These are phyloP conservation scores for Aspergillus costaricaensis DNA, from an alignment of 2,329 filamentous ascomycete species.

Conservation along the genomic window DNA sequence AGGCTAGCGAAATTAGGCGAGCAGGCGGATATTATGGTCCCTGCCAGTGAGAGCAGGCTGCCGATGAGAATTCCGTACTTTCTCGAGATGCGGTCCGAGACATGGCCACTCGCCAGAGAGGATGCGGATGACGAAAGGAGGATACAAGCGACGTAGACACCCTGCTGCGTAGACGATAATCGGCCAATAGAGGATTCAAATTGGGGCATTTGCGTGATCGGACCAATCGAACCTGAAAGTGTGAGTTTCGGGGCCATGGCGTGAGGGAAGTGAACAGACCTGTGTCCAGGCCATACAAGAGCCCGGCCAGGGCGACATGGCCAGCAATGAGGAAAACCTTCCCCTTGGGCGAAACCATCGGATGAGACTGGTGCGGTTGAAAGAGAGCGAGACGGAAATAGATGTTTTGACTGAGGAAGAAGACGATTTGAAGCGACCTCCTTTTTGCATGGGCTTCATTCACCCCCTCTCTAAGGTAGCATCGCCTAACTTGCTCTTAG, in stretches of 20 bases:
- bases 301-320: slow-evolving; percentile 16
- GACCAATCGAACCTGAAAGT: slow-evolving; percentile 15
- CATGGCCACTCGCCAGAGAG: slow-evolving; percentile 14
- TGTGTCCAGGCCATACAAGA: slow-evolving; percentile 19
- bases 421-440: neutral
- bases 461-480: neutral
- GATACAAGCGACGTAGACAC: slow-evolving; percentile 17
- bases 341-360: slow-evolving; percentile 13
- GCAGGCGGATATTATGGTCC: slow-evolving; percentile 14
- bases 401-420: neutral
- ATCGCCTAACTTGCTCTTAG: neutral
- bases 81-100: slow-evolving; percentile 18
- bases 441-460: neutral
- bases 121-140: slow-evolving; percentile 17
- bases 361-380: neutral
- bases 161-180: slow-evolving; percentile 17
- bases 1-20: slow-evolving; percentile 16
- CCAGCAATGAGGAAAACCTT: slow-evolving; percentile 16
- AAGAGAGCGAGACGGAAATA: neutral
- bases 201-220: slow-evolving; percentile 19
- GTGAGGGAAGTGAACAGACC: slow-evolving; percentile 3
- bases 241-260: neutral
- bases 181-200: slow-evolving; percentile 14
- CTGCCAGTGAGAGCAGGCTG: slow-evolving; percentile 12
- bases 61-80: slow-evolving; percentile 18